phyloP scores from a whole-genome alignment of 352 stramenopile species.

The Globisporangium middletonii region DNA sequence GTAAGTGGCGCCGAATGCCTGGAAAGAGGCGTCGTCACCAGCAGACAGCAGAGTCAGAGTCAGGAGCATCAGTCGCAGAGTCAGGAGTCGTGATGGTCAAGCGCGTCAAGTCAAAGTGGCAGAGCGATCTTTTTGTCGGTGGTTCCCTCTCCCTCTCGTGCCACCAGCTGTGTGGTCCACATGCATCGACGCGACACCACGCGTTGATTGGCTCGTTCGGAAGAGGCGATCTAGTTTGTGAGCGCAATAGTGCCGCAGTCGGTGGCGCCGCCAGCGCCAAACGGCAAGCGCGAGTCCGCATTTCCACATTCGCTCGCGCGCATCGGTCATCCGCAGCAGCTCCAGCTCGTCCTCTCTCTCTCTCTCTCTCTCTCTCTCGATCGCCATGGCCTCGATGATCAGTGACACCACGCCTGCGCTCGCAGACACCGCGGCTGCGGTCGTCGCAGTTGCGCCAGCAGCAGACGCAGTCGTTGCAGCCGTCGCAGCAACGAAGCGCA shows the following conservation, averaged over 20 bases:
- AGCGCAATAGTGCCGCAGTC: not conserved
- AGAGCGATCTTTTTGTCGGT: not conserved
- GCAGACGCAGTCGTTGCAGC: not conserved
- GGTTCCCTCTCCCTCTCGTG: not conserved
- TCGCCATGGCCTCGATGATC: not conserved
- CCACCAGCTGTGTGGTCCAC: not conserved
- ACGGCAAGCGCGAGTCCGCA: constrained; percentile 9
- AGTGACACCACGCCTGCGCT: not conserved
- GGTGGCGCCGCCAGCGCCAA: constrained; percentile 8
- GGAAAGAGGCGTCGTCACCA: not conserved
- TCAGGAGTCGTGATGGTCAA: not conserved
- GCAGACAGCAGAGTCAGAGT: not conserved
- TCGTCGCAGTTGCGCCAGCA: not conserved
- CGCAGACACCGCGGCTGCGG: not conserved
- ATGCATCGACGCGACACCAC: not conserved
- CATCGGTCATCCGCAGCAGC: not conserved
- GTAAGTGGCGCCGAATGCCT: constrained; percentile 5
- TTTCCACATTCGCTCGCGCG: constrained; percentile 9
- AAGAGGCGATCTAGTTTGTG: not conserved
- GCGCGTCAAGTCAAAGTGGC: not conserved
- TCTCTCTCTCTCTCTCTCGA: not conserved
- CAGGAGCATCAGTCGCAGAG: no score
- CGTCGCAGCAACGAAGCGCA: constrained; percentile 16
- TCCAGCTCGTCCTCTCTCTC: not conserved
- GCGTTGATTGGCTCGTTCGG: not conserved